phyloP scores from a whole-genome alignment of 148 eudicot species.

The Vaccinium vitisidaea region DNA sequence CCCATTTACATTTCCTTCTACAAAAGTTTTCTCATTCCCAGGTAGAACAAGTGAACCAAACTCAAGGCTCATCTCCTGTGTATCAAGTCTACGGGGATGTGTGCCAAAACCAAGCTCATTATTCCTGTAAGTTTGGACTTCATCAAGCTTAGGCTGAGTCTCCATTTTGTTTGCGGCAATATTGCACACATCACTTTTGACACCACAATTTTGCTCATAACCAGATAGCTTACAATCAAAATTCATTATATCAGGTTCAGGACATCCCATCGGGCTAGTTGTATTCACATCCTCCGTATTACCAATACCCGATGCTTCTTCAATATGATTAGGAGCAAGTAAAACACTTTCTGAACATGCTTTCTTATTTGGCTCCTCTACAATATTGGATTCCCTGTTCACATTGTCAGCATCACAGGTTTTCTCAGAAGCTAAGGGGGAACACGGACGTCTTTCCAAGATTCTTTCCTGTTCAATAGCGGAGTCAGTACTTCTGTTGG shows the following conservation, averaged over 20 bases:
- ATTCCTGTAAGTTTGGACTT: constrained; percentile 29
- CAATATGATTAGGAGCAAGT: constrained; percentile 23
- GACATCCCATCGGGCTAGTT: constrained; percentile 15
- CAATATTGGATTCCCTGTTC: constrained; percentile 10
- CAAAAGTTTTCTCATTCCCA: constrained; percentile 35
- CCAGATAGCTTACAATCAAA: constrained; percentile 25
- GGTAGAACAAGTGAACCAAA: constrained; percentile 33
- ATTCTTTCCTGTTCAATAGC: constrained; percentile 23
- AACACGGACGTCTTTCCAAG: constrained; percentile 18
- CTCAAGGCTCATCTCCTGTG: constrained; percentile 30
- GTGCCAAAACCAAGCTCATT: constrained; percentile 29
- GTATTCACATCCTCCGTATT: constrained; percentile 22
- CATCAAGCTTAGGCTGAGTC: constrained; percentile 29
- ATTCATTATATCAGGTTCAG: constrained; percentile 24
- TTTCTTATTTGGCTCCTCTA: constrained; percentile 21
- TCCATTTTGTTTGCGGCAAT: constrained; percentile 27
- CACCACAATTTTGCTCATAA: constrained; percentile 24
- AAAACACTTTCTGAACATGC: constrained; percentile 29
- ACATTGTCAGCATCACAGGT: constrained; percentile 21
- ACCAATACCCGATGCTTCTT: constrained; percentile 20
- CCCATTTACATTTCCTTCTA: constrained; percentile 36
- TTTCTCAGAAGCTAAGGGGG: constrained; percentile 23
- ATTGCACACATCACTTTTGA: constrained; percentile 26
- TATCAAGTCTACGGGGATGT: constrained; percentile 24
- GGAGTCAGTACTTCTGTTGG: constrained; percentile 17